Evolutionary conservation across 805 yeast species (phyloP).

Genomic region (Lachancea meyersii): DNA sequence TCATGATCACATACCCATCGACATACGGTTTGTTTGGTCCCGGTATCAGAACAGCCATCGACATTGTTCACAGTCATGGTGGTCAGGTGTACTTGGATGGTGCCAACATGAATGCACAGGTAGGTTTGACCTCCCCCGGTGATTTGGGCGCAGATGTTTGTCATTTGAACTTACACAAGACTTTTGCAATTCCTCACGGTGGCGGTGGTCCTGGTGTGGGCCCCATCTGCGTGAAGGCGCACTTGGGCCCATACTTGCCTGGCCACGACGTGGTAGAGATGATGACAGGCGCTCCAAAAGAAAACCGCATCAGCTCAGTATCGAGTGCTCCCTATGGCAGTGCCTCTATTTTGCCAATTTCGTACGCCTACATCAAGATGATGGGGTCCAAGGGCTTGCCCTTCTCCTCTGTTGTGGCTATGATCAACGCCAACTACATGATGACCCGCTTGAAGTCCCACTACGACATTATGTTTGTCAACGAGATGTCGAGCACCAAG

Average conservation of each 20-base stretch:
- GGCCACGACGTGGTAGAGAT: conserved; percentile 57
- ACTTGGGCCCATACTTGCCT: conserved; percentile 77
- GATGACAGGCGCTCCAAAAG: conserved; percentile 37
- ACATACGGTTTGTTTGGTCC: conserved; percentile 97
- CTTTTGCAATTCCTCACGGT: conserved; percentile 97
- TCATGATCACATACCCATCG: conserved; percentile 96
- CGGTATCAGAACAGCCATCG: conserved; percentile 76
- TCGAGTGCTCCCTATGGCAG: conserved; percentile 95
- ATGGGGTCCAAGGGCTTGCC: conserved; percentile 83
- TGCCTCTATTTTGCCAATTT: conserved; percentile 86
- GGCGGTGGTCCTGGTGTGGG: conserved; percentile 99
- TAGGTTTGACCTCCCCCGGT: conserved; percentile 95
- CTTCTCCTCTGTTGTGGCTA: conserved; percentile 81
- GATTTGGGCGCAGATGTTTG: conserved; percentile 98
- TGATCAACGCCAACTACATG: conserved; percentile 95
- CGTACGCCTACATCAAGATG: conserved; percentile 92
- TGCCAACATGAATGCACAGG: conserved; percentile 99
- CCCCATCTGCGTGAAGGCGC: conserved; percentile 87
- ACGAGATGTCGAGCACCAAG: conserved; percentile 39
- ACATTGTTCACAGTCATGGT: conserved; percentile 76
- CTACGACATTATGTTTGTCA: conserved; percentile 70
- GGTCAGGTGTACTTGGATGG: conserved; percentile 98
- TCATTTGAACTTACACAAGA: conserved; percentile 92
- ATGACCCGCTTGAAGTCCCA: conserved; percentile 64
- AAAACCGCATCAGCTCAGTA: conserved; percentile 63